phyloP scores from a whole-genome alignment of 2,329 filamentous ascomycete genomes.

The Botrytis byssoidea region DNA sequence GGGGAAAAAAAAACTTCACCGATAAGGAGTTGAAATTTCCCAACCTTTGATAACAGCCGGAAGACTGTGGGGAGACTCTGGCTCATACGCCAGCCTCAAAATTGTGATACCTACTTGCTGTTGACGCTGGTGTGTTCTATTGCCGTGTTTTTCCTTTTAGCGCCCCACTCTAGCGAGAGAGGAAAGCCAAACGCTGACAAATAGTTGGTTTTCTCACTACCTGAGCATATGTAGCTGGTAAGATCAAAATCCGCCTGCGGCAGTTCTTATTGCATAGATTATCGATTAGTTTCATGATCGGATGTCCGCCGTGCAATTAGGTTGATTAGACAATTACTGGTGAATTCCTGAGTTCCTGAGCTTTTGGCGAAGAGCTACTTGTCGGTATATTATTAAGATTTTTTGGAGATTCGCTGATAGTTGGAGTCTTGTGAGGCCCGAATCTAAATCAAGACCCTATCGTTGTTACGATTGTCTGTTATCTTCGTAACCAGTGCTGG shows the following conservation, averaged over 20 bases:
- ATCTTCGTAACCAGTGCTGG: not conserved
- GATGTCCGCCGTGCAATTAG: not conserved
- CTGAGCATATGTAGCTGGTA: not conserved
- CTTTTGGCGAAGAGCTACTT: not conserved
- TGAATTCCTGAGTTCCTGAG: not conserved
- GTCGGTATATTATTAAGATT: rapidly evolving
- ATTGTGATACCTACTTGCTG: not conserved
- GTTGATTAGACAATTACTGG: not conserved
- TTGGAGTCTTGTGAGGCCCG: not conserved
- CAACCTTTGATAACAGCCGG: not conserved
- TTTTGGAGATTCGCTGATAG: not conserved
- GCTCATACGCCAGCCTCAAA: rapidly evolving
- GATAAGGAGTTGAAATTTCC: not conserved
- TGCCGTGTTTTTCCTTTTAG: not conserved
- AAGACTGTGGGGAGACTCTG: not conserved
- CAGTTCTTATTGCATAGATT: rapidly evolving
- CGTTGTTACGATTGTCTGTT: rapidly evolving
- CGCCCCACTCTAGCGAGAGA: not conserved
- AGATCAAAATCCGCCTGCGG: not conserved
- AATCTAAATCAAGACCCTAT: not conserved
- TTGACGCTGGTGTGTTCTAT: not conserved
- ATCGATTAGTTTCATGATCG: not conserved
- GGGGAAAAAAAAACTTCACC: not conserved
- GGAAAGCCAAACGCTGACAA: too few species aligned
- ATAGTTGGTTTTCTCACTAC: not conserved